Evolutionary conservation across 2,329 filamentous ascomycete genomes (phyloP), one percentile per base, ranked within the genome.

Genomic region (Diaporthe helianthi): DNA sequence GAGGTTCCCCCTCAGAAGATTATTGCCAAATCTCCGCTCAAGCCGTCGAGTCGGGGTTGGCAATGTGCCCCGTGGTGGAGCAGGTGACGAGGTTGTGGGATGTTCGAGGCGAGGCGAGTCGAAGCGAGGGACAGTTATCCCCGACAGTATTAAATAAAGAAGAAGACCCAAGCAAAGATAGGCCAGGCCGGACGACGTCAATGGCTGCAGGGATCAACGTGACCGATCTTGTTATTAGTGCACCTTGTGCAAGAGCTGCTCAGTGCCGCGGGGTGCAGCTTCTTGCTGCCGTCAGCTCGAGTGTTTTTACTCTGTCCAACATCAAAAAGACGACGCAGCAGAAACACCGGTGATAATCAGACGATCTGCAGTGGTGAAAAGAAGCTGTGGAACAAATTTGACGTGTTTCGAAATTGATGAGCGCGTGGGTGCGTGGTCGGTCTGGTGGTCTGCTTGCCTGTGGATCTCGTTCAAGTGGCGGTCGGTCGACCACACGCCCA

Each of bases 1-100:
- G 67, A 29, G 22, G 51, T 65, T 66, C 73, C 69, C 60, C 67
- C 74, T 69, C 60, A 73, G 73, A 73, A 74, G 17, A 29, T 67
- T 58, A 33, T 15, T 22, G 26, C 17, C 58, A 63, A 63, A 63
- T 63, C 44, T 63, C 58, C 58, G 58, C 33, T 7, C 29, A 63
- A 63, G 58, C 41, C 58, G 58, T 49, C 29, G 44, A 52, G 61
- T 63, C 33, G 66, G 36, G 33, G 66, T 52, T 24, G 26, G 44
- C 17, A 22, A 26, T 22, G 55, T 36, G 52, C 17, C 41, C 65
- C 41, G 1, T 22, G 29, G 41, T 63, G 58, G 58, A 63, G 58
- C 58, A 26, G 12, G 58, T 31, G 58, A 49, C 44, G 58, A 49
- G 58, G 58, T 19, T 63, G 4, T 17, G 58, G 58, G 58, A 47